Evolutionary conservation across 176 grass and related monocot species (phyloP).

Genomic region (Dactylis glomerata): DNA sequence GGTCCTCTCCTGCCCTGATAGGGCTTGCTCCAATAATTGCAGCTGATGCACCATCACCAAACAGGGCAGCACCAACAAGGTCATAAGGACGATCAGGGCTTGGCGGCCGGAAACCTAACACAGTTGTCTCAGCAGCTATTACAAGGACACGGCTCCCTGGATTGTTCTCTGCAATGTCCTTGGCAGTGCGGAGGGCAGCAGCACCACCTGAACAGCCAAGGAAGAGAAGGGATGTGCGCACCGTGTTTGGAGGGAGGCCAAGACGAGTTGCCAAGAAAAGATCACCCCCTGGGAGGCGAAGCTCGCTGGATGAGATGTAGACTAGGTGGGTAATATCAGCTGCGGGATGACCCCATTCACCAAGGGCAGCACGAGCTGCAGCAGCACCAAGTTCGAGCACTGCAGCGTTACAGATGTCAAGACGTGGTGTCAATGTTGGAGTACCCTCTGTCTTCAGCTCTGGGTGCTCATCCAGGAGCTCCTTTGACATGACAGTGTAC

Average conservation of each 20-base stretch:
- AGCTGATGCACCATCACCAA: constrained; percentile 81
- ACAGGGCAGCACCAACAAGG: constrained; percentile 83
- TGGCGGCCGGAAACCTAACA: constrained; percentile 79
- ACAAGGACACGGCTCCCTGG: constrained; percentile 72
- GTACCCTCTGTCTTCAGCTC: constrained; percentile 69
- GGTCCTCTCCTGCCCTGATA: constrained; percentile 45
- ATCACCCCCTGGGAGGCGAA: constrained; percentile 80
- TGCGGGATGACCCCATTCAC: constrained; percentile 58
- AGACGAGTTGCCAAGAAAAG: constrained; percentile 70
- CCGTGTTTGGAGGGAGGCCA: constrained; percentile 49
- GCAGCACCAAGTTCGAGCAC: constrained; percentile 69
- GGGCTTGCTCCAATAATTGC: constrained; percentile 69
- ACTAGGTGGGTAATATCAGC: constrained; percentile 82
- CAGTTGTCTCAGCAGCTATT: constrained; percentile 78
- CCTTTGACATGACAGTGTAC: constrained; percentile 85
- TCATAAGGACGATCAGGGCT: constrained; percentile 73
- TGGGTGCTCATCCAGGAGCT: constrained; percentile 71
- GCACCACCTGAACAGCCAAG: constrained; percentile 84
- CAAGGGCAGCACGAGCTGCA: constrained; percentile 52
- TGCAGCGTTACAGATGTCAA: constrained; percentile 74
- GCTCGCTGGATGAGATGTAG: constrained; percentile 84
- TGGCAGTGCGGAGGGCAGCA: constrained; percentile 74
- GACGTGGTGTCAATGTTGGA: constrained; percentile 68
- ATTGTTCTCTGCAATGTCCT: constrained; percentile 96
- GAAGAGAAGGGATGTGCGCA: constrained; percentile 72